Percentiles rank a stretch among this genome's conserved stretches.
Conservation (phyloP, 1,284 basidiomycete species). For the Leccinum fallax region DNA sequence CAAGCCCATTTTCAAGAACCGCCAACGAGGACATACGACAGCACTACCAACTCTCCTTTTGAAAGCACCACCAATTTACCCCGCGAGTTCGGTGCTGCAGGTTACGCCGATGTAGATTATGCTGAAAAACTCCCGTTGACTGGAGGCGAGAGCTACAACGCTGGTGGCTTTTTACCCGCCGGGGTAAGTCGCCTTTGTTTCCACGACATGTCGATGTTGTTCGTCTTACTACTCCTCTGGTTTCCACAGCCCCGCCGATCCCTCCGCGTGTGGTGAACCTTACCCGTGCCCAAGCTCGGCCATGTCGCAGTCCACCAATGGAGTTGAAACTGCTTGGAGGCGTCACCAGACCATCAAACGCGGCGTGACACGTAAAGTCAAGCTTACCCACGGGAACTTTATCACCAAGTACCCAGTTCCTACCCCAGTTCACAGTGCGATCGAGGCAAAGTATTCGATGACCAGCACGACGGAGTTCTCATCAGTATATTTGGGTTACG, state of each 20-base stretch:
- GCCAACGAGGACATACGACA: conserved; percentile 40
- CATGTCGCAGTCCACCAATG: conserved; percentile 63
- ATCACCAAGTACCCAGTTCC: conserved; percentile 92
- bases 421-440: conserved; percentile 81
- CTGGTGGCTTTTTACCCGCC: conserved; percentile 72
- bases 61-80: conserved; percentile 59
- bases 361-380: conserved; percentile 92
- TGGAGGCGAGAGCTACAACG: conserved; percentile 50
- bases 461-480: conserved; percentile 83
- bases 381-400: conserved; percentile 91
- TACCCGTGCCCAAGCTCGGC: conserved; percentile 64
- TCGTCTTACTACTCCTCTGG: background rate
- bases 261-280: conserved; percentile 66
- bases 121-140: conserved; percentile 75
- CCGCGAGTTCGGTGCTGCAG: conserved; percentile 50
- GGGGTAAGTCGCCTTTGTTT: conserved; percentile 45
- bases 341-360: conserved; percentile 91
- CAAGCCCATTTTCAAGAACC: conserved; percentile 64
- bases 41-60: conserved; percentile 46
- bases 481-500: conserved; percentile 47
- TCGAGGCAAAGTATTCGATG: conserved; percentile 78
- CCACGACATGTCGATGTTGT: background rate
- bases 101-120: conserved; percentile 64
- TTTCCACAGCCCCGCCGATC: conserved; percentile 51
- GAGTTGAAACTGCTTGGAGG: conserved; percentile 75